These are phyloP conservation scores for Schoenoplectus tabernaemontani DNA, from an alignment of 202 grass and related monocot species.

Conservation along the genomic window DNA sequence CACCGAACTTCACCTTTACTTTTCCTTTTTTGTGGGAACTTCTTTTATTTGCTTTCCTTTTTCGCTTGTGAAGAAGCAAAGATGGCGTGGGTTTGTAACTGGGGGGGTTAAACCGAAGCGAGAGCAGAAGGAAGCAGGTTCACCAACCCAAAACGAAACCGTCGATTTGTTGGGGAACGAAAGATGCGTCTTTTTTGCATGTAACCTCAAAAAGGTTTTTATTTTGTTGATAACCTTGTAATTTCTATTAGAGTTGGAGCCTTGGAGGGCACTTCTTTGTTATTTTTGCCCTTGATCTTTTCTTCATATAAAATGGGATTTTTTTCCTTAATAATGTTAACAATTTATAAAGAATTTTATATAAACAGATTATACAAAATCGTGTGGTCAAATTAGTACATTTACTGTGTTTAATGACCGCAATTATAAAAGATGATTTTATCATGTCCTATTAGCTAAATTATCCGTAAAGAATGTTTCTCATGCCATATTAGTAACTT, in stretches of 20 bases:
- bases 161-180: background rate
- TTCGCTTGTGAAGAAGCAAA: slow-evolving; percentile 11
- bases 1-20: background rate
- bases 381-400: too few relatives aligned
- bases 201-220: background rate
- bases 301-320: background rate
- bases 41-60: background rate
- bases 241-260: background rate
- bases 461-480: too few relatives aligned
- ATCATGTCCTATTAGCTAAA: too few relatives aligned
- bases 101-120: background rate
- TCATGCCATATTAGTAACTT: too few relatives aligned
- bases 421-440: background rate
- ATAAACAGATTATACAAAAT: too few relatives aligned
- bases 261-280: background rate
- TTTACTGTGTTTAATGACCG: too few relatives aligned
- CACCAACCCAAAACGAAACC: background rate
- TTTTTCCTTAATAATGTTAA: too few relatives aligned
- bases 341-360: too few relatives aligned
- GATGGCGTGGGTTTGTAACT: slow-evolving; percentile 9
- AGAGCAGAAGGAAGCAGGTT: background rate
- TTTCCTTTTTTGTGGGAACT: background rate
- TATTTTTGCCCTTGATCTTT: background rate
- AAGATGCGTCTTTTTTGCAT: background rate
- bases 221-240: background rate